Conservation (phyloP, 2,329 filamentous ascomycete genomes). For the Stachybotrys chlorohalonatus region DNA sequence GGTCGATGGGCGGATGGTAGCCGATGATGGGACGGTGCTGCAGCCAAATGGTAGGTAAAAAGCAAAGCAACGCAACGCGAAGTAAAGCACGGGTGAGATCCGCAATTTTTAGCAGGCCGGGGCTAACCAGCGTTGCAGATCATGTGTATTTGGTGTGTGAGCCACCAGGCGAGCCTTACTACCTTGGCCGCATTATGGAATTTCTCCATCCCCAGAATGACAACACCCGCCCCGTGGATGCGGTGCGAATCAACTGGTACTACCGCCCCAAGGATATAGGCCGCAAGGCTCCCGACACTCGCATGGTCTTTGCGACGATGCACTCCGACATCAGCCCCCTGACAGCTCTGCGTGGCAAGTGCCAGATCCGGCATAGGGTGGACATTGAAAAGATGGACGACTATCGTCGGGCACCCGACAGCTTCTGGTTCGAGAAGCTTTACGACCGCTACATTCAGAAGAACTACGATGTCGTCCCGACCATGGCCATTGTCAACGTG, state of each 20-base stretch:
- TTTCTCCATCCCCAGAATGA: slow-evolving; percentile 80
- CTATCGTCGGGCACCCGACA: slow-evolving; percentile 76
- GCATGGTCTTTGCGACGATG: slow-evolving; percentile 93
- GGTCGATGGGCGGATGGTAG: slow-evolving; percentile 68
- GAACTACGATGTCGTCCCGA: slow-evolving; percentile 94
- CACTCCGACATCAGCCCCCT: slow-evolving; percentile 94
- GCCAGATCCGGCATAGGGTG: slow-evolving; percentile 77
- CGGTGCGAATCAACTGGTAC: slow-evolving; percentile 94
- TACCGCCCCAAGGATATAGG: slow-evolving; percentile 95
- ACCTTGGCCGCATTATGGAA: slow-evolving; percentile 96
- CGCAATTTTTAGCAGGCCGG: slow-evolving; percentile 5
- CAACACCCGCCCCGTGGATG: slow-evolving; percentile 64
- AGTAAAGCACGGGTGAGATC: slow-evolving; percentile 1
- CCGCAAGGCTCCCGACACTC: slow-evolving; percentile 82
- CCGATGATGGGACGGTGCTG: slow-evolving; percentile 83
- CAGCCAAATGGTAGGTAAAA: slow-evolving; percentile 68
- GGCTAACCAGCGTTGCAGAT: slow-evolving; percentile 36
- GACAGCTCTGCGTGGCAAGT: slow-evolving; percentile 87
- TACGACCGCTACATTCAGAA: slow-evolving; percentile 98
- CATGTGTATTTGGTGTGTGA: slow-evolving; percentile 96
- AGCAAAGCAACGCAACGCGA: slow-evolving; percentile 1
- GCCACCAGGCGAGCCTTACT: slow-evolving; percentile 95
- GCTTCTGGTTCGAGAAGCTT: slow-evolving; percentile 95
- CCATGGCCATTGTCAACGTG: slow-evolving; percentile 87
- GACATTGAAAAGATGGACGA: slow-evolving; percentile 77